phyloP scores from a whole-genome alignment of 805 yeast species.

The Tetrapisispora phaffii region DNA sequence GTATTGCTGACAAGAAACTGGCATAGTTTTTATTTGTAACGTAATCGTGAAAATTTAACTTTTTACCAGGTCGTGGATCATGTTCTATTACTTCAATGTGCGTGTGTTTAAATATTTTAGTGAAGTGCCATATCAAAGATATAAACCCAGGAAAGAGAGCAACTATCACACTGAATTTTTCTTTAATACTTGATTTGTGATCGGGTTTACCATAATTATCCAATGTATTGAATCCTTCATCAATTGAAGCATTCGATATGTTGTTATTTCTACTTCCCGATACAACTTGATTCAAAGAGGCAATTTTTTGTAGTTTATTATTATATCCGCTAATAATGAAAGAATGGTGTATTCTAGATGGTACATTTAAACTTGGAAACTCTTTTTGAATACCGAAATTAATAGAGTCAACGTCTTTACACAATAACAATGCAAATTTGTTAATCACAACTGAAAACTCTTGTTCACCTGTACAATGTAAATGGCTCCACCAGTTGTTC shows the following conservation, averaged over 20 bases:
- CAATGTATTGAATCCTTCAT: not conserved
- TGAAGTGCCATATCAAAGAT: not conserved
- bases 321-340: slow-evolving; percentile 17
- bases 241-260: not conserved
- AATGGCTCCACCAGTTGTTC: slow-evolving; percentile 31
- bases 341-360: slow-evolving; percentile 12
- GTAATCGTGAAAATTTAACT: slow-evolving; percentile 11
- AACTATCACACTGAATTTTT: not conserved
- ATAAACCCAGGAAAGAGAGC: no score
- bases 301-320: slow-evolving; percentile 6
- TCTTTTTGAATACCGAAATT: slow-evolving; percentile 23
- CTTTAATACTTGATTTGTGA: not conserved
- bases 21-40: slow-evolving; percentile 23
- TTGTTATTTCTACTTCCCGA: not conserved
- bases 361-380: slow-evolving; percentile 15
- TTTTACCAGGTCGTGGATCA: not conserved
- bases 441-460: slow-evolving; percentile 18
- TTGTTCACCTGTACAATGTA: slow-evolving; percentile 25
- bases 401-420: slow-evolving; percentile 16
- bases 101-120: not conserved
- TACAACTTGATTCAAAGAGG: not conserved
- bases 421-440: slow-evolving; percentile 17
- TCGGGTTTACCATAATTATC: not conserved
- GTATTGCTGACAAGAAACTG: slow-evolving; percentile 9
- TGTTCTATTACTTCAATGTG: not conserved